Percentiles rank a stretch among this genome's conserved stretches.
Evolutionary conservation across 371 early-diverging fungal genomes (phyloP).

Genomic region (Vairimorpha apis): DNA sequence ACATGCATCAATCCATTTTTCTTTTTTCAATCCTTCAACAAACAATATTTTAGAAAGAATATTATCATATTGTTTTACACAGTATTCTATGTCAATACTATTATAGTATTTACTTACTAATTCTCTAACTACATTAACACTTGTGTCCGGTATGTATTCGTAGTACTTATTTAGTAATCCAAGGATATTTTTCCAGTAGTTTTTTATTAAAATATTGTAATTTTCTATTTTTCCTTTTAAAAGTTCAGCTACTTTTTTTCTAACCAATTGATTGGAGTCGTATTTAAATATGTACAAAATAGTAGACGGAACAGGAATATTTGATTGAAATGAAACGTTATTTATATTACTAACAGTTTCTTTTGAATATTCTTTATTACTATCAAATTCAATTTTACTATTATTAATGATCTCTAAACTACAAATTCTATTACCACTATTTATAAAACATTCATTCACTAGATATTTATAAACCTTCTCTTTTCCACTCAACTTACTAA

Average conservation of each 20-base stretch:
- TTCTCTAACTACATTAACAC: background rate
- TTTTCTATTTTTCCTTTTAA: constrained; percentile 27
- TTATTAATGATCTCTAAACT: constrained; percentile 20
- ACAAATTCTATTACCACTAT: background rate
- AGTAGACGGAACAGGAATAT: background rate
- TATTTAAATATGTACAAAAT: constrained; percentile 36
- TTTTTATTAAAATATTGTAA: constrained; percentile 32
- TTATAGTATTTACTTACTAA: background rate
- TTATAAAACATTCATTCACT: background rate
- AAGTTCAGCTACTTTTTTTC: constrained; percentile 40
- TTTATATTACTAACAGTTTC: too few relatives aligned
- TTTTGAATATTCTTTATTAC: constrained; percentile 1
- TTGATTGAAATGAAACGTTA: background rate
- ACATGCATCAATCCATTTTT: background rate
- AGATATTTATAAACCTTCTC: background rate
- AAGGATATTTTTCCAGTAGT: constrained; percentile 9
- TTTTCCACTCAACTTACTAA: constrained; percentile 4
- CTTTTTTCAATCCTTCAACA: background rate
- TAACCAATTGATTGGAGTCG: constrained; percentile 22
- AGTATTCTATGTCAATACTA: background rate
- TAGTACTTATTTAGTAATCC: constrained; percentile 1
- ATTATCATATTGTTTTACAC: background rate
- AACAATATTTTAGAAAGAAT: background rate
- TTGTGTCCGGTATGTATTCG: background rate
- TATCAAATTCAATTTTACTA: constrained; percentile 9